Evolutionary conservation across 2,329 filamentous ascomycete species (phyloP).

Genomic region (Whalleya microplaca): DNA sequence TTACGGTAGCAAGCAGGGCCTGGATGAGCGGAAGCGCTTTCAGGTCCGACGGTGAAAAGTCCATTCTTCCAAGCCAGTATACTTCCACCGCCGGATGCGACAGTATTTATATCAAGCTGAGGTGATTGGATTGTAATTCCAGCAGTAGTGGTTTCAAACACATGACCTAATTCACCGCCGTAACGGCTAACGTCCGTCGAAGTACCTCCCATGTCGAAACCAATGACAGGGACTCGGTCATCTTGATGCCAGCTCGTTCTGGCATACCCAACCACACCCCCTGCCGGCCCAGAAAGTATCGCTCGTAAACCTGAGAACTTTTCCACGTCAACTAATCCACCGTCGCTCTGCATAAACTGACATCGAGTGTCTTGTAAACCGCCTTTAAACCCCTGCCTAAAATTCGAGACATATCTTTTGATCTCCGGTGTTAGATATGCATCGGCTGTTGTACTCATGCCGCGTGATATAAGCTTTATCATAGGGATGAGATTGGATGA

Average conservation of each 20-base stretch:
- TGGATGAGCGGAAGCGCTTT: constrained; percentile 73
- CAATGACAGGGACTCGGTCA: constrained; percentile 69
- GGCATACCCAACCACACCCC: constrained; percentile 76
- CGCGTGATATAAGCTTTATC: constrained; percentile 29
- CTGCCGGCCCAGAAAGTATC: constrained; percentile 76
- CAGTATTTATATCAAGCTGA: constrained; percentile 81
- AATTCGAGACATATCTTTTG: constrained; percentile 22
- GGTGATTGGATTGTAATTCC: constrained; percentile 79
- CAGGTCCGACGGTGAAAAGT: constrained; percentile 73
- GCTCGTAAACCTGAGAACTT: constrained; percentile 71
- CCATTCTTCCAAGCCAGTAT: constrained; percentile 73
- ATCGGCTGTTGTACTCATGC: constrained; percentile 26
- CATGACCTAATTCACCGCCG: constrained; percentile 47
- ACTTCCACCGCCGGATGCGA: constrained; percentile 76
- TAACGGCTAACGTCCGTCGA: constrained; percentile 76
- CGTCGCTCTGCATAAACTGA: constrained; percentile 43
- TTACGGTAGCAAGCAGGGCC: constrained; percentile 77
- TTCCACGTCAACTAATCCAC: constrained; percentile 56
- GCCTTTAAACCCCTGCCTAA: constrained; percentile 21
- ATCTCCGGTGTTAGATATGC: constrained; percentile 28
- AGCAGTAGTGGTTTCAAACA: constrained; percentile 45
- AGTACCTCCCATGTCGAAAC: constrained; percentile 79
- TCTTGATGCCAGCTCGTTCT: constrained; percentile 68
- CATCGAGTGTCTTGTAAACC: constrained; percentile 13
- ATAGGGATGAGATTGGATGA: constrained; percentile 27